These are phyloP conservation scores for Botrytis squamosa DNA, from an alignment of 2,329 filamentous ascomycete genomes.

Conservation along the genomic window DNA sequence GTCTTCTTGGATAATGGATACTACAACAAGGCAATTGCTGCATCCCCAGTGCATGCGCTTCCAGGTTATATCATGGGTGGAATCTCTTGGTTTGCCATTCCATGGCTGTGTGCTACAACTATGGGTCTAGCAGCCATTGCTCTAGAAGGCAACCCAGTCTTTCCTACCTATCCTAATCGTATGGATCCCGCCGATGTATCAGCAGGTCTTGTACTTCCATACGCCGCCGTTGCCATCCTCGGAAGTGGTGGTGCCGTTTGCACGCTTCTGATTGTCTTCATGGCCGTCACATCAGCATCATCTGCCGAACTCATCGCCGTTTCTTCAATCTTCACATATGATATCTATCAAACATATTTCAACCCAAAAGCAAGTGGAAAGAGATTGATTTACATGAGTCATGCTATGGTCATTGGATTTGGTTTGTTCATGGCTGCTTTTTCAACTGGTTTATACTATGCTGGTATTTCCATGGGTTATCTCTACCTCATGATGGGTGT, in stretches of 20 bases:
- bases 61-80: conserved; percentile 83
- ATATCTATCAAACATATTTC: conserved; percentile 85
- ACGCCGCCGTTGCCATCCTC: conserved; percentile 78
- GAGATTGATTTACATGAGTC: conserved; percentile 76
- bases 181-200: conserved; percentile 73
- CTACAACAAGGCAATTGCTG: conserved; percentile 92
- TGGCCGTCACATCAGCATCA: conserved; percentile 78
- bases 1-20: conserved; percentile 87
- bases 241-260: conserved; percentile 78
- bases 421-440: conserved; percentile 76
- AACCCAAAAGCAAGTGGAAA: conserved; percentile 74
- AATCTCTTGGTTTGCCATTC: conserved; percentile 88
- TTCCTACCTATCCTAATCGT: conserved; percentile 70
- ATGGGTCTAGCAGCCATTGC: conserved; percentile 82
- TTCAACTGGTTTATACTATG: conserved; percentile 64
- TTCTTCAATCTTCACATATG: conserved; percentile 84
- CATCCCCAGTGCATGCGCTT: conserved; percentile 78
- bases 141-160: conserved; percentile 69
- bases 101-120: conserved; percentile 84
- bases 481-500: conserved; percentile 89
- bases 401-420: conserved; percentile 71
- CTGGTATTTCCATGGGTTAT: conserved; percentile 79
- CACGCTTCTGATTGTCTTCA: conserved; percentile 79
- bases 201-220: conserved; percentile 80
- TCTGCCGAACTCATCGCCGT: conserved; percentile 84